Conservation (phyloP, 2,329 filamentous ascomycete genomes). For the Elsinoe arachidis region DNA sequence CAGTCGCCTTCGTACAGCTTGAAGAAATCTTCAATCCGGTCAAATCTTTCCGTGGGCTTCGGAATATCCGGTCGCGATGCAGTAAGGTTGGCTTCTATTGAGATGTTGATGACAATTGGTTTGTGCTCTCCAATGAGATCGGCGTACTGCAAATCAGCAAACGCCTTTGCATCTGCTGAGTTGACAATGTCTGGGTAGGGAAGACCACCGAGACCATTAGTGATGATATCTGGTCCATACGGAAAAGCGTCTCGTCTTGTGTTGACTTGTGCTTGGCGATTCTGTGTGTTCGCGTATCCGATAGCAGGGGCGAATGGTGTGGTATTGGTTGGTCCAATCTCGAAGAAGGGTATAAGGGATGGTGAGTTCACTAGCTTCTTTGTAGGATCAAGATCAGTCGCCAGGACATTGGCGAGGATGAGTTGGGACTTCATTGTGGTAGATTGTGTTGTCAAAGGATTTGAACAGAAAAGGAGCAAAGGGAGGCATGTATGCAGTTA, state of each 20-base stretch:
- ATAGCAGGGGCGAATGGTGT: neutral
- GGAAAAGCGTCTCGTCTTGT: neutral
- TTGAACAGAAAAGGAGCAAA: neutral
- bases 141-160: neutral
- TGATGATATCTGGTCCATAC: conserved; percentile 9
- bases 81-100: neutral
- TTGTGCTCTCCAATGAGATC: conserved; percentile 4
- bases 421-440: neutral
- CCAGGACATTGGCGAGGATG: neutral
- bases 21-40: conserved; percentile 29
- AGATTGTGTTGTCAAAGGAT: neutral
- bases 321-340: neutral
- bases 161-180: neutral
- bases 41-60: conserved; percentile 9
- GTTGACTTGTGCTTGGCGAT: neutral
- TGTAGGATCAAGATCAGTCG: neutral
- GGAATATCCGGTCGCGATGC: conserved; percentile 1
- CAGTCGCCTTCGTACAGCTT: conserved; percentile 38
- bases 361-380: conserved; percentile 5
- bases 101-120: neutral
- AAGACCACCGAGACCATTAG: neutral
- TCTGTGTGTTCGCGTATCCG: neutral
- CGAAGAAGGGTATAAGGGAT: conserved; percentile 1
- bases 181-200: neutral
- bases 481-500: neutral